Evolutionary conservation across 371 early-diverging fungal species (phyloP), one percentile per base, ranked within the genome.

Genomic region (Lichtheimia corymbifera): DNA sequence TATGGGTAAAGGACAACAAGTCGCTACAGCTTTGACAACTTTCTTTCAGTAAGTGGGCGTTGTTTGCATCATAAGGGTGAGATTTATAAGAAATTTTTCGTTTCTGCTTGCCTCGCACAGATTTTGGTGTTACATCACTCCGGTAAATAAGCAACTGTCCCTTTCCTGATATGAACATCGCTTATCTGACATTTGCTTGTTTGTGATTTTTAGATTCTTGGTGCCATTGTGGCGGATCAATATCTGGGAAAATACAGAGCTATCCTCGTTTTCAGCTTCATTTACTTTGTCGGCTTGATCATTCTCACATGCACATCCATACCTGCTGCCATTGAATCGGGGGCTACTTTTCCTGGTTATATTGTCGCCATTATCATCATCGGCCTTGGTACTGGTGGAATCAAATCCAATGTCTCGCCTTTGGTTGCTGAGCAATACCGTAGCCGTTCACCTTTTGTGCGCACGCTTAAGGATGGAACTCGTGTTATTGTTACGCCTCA

Each of bases 181-280:
- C 35, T 35, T 35, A 35, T 35, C 35, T 35, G 11, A 35, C 35
- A 35, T 35, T 28, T 35, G 35, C 9, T 35, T 35, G 2, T 35
- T 35, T 35, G 35, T 35, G 35, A 2, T 24, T 27, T 57, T 28
- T 58, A 58, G 59, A 81, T 94, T 50, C 59, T 94, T n/a, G 92
- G 93, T 56, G 94, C 93, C 50, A 70, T 91, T 27, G 65, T 94
- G 44, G 89, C 94, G 17, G 96, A 94, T 81, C 84, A 85, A 67
- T 86, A 87, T 64, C 76, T 91, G 55, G 96, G 96, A 56, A 91
- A 91, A 79, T 93, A 85, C 79, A 85, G 83, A 69, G 90, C 94
- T 17, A 93, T 94, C 25, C 54, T 91, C 7, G 41, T 85, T 24
- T 91, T 93, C 52, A 71, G 84, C 24, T 43, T 72, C 52, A 60